Conservation (phyloP, 2,329 filamentous ascomycete species). For the Geosmithia flava region DNA sequence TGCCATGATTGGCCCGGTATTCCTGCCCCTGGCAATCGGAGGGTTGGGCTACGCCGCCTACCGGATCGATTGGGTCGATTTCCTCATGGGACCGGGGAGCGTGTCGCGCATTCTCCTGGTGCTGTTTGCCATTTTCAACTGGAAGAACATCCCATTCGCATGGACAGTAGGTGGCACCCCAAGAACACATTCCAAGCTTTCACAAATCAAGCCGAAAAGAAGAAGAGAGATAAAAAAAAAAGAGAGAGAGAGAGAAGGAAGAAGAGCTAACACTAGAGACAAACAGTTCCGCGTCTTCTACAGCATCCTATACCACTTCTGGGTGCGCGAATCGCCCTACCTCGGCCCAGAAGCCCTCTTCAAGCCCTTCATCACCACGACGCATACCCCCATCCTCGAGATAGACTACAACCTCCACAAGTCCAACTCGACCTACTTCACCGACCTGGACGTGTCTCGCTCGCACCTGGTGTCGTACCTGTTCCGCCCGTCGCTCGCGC, state of each 20-base stretch:
- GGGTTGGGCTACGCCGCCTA: conserved; percentile 33
- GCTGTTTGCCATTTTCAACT: conserved; percentile 48
- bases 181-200: no score
- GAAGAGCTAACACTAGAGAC: not conserved
- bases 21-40: conserved; percentile 27
- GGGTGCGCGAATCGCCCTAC: conserved; percentile 32
- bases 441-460: conserved; percentile 73
- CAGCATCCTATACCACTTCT: conserved; percentile 40
- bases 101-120: conserved; percentile 39
- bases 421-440: conserved; percentile 75
- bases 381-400: conserved; percentile 59
- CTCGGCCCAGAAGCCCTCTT: conserved; percentile 56
- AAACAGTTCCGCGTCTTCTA: conserved; percentile 45
- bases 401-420: conserved; percentile 83
- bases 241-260: not conserved
- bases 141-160: conserved; percentile 61
- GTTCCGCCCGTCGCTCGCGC: conserved; percentile 44
- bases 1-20: conserved; percentile 20
- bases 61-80: conserved; percentile 30
- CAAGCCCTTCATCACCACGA: conserved; percentile 53
- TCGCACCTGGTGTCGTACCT: conserved; percentile 67
- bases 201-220: no score
- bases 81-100: conserved; percentile 41
- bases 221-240: no score
- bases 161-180: conserved; percentile 47